Evolutionary conservation across 345 rosid species (phyloP), one percentile per base, ranked within the genome.

Genomic region (Mangifera indica): DNA sequence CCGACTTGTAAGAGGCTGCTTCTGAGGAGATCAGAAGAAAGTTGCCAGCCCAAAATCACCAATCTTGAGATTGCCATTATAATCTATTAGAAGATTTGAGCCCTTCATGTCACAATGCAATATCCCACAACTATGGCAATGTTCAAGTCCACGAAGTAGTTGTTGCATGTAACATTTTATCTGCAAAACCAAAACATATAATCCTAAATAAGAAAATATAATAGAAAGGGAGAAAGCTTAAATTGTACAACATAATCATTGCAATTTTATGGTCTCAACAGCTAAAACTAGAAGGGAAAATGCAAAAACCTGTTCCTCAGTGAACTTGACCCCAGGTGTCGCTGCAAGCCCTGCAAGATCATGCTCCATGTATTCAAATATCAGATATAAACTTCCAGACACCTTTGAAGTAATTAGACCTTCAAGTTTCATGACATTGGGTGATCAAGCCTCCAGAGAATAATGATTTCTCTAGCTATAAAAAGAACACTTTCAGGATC

Each of bases 401-500:
- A 74, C 67, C 64, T 78, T 84, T 20, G 91, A 84, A 37, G 87
- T 81, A 34, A 87, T 87, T 46, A 87, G 66, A 65, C 88, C 88
- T 60, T 84, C 91, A 42, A 87, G 86, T 74, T 87, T 87, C 88
- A 87, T 87, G 49, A 87, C 81, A 76, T 87, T 21, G 85, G 85
- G 74, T 87, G 91, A 74, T 87, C 85, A 51, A 87, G 87, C 70
- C 81, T 84, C 6, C 91, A 76, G 64, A 87, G 62, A 55, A 87
- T 80, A 44, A 79, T 67, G 68, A 87, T 84, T 80, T 87, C 91
- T 82, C 91, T 84, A 4, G 91, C 91, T 88, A 87, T 87, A 70
- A 87, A 87, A 14, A 85, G 87, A 65, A 87, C 91, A 56, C 91
- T 87, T 75, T 84, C 91, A 2, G 88, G 91, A 72, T 87, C 91